These are phyloP conservation scores for Talaromyces thailandensis DNA, from an alignment of 495 filamentous ascomycete species.

Conservation along the genomic window DNA sequence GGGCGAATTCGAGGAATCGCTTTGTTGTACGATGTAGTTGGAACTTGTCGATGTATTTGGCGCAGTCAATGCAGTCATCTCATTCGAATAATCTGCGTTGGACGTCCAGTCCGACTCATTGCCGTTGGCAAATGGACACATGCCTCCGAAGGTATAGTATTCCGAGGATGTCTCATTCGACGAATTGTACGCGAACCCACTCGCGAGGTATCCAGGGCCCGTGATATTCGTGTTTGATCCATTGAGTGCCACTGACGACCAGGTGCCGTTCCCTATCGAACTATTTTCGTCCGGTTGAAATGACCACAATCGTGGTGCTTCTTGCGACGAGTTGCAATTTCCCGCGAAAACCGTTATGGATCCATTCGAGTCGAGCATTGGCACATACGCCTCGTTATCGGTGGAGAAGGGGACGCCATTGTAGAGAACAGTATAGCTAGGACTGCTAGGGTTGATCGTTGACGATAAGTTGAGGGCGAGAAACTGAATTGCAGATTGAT, in stretches of 20 bases:
- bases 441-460: slow-evolving; percentile 37
- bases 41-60: slow-evolving; percentile 10
- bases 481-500: slow-evolving; percentile 34
- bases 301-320: slow-evolving; percentile 43
- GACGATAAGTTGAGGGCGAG: slow-evolving; percentile 56
- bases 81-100: slow-evolving; percentile 65
- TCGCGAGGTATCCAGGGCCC: slow-evolving; percentile 42
- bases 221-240: slow-evolving; percentile 36
- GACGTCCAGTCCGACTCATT: slow-evolving; percentile 45
- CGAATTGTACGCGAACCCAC: slow-evolving; percentile 57
- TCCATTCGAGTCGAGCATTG: slow-evolving; percentile 55
- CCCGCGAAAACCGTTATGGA: slow-evolving; percentile 62
- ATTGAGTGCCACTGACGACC: slow-evolving; percentile 30
- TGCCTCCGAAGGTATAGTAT: slow-evolving; percentile 79
- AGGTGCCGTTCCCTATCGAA: slow-evolving; percentile 44
- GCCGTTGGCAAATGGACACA: slow-evolving; percentile 58
- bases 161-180: slow-evolving; percentile 37
- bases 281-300: slow-evolving; percentile 35
- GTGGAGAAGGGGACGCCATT: slow-evolving; percentile 54
- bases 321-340: slow-evolving; percentile 43
- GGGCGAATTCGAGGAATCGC: slow-evolving; percentile 46
- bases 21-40: slow-evolving; percentile 28
- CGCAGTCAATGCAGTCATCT: slow-evolving; percentile 50
- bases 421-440: slow-evolving; percentile 48
- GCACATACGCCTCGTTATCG: slow-evolving; percentile 43